Evolutionary conservation across 2,329 filamentous ascomycete genomes (phyloP).

Genomic region (Hirsutella minnesotensis): DNA sequence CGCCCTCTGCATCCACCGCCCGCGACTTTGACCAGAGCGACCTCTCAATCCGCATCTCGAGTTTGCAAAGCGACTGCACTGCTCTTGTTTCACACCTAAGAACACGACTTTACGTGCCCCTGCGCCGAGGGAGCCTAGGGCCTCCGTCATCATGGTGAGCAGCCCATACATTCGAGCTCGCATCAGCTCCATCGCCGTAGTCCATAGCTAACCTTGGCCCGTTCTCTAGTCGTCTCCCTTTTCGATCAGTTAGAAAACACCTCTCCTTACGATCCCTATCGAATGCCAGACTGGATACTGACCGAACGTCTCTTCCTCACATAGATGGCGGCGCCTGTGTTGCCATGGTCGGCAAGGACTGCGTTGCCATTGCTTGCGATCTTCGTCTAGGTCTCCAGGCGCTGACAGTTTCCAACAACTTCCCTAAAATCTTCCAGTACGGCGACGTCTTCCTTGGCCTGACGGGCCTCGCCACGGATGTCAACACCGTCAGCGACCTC

Average conservation of each 20-base stretch:
- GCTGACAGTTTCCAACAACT: slow-evolving; percentile 98
- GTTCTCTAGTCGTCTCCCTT: slow-evolving; percentile 67
- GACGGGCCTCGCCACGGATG: slow-evolving; percentile 92
- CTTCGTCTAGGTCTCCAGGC: slow-evolving; percentile 93
- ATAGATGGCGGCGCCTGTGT: slow-evolving; percentile 83
- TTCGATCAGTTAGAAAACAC: slow-evolving; percentile 76
- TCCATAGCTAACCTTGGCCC: slow-evolving; percentile 1
- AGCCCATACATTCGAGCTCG: not conserved
- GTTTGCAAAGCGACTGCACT: no score
- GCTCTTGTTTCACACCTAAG: no score
- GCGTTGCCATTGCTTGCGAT: slow-evolving; percentile 97
- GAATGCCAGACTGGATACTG: not conserved
- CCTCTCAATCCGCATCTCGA: no score
- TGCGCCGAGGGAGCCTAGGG: not conserved
- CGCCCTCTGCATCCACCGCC: not conserved
- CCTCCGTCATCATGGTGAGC: not conserved
- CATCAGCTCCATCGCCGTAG: not conserved
- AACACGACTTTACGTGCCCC: no score
- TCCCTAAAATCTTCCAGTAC: slow-evolving; percentile 99
- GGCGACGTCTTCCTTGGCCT: slow-evolving; percentile 91
- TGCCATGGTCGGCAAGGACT: slow-evolving; percentile 99
- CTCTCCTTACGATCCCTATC: not conserved
- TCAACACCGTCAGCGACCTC: slow-evolving; percentile 86
- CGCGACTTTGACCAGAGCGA: not conserved
- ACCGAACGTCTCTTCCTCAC: not conserved